Evolutionary conservation across 2,329 filamentous ascomycete genomes (phyloP).

Genomic region (Scedosporium dehoogii): DNA sequence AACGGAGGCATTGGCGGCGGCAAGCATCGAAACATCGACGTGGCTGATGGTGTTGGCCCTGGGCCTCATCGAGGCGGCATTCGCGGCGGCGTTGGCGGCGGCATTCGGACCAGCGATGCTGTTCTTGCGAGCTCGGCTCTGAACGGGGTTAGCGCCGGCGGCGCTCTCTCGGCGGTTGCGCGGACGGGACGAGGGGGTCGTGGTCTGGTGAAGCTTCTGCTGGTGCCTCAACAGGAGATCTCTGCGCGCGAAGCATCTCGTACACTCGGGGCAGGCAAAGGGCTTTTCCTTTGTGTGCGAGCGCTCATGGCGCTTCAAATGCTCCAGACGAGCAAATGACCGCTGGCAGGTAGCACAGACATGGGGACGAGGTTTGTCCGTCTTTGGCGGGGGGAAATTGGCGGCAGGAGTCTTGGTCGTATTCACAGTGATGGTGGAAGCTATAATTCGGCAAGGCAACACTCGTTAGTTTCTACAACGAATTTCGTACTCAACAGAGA

Average conservation of each 20-base stretch:
- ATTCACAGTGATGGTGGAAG: slow-evolving; percentile 42
- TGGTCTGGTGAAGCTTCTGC: slow-evolving; percentile 94
- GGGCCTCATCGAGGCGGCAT: slow-evolving; percentile 62
- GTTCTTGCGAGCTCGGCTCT: slow-evolving; percentile 80
- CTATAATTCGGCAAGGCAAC: slow-evolving; percentile 16
- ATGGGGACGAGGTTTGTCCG: slow-evolving; percentile 93
- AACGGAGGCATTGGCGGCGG: slow-evolving; percentile 45
- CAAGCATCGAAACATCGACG: slow-evolving; percentile 73
- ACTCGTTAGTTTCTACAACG: background rate
- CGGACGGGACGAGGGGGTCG: slow-evolving; percentile 76
- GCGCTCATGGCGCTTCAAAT: slow-evolving; percentile 92
- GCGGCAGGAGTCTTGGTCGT: slow-evolving; percentile 26
- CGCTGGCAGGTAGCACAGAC: slow-evolving; percentile 84
- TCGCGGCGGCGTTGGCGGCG: slow-evolving; percentile 35
- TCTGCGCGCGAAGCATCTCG: slow-evolving; percentile 86
- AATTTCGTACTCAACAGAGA: background rate
- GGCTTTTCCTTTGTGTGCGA: slow-evolving; percentile 99
- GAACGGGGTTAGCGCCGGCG: slow-evolving; percentile 55
- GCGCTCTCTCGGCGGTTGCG: slow-evolving; percentile 86
- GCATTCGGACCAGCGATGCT: slow-evolving; percentile 60
- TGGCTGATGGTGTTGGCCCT: slow-evolving; percentile 95
- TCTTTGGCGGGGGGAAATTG: slow-evolving; percentile 74
- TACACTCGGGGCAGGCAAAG: slow-evolving; percentile 92
- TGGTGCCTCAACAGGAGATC: slow-evolving; percentile 90
- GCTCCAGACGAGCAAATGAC: slow-evolving; percentile 89